Evolutionary conservation across 495 filamentous ascomycete genomes (phyloP), one percentile per base, ranked within the genome.

Genomic region (Hypoxylon fuscum): DNA sequence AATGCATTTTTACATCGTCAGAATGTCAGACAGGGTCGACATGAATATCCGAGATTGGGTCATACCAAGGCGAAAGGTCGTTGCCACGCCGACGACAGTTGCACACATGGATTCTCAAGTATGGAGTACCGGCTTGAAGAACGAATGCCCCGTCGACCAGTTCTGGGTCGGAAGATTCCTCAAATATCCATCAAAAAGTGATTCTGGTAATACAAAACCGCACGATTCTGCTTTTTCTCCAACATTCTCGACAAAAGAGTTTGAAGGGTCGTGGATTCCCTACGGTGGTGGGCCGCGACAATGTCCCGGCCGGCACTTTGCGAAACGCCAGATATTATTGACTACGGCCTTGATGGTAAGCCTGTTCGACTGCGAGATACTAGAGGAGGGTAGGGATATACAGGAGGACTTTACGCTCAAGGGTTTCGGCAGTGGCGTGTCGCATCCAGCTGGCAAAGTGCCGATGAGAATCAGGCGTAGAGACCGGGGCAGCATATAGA

Each of bases 261-360:
- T 69, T 11, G 63, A 70, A 59, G 67, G 71, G 14, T 68, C 66
- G 18, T 76, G 72, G 72, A 75, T 76, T 5, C 74, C 72, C 7
- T 74, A 67, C 42, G 71, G 74, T 2, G 72, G 70, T 40, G 72
- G 71, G 6, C 60, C 64, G 12, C 59, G 62, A 12, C 43, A 62
- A 14, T 76, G 70, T 52, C 74, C 72, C n/a, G 71, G 72, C 1
- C 54, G 63, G n/a, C 55, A 68, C 55, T 72, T 75, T 48, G 71
- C 71, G 9, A 75, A 76, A 37, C 68, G 59, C 15, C 57, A 68
- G 51, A 72, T 75, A 25, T 35, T 74, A 6, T 38, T 72, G 0
- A 68, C 67, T 0, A 50, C 38, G 5, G 69, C 68, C 18, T 43
- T 75, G 27, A 56, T 72, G 43, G 34, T 70, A 12, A 69, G 49